These are phyloP conservation scores for Vitis hybrid DNA, from an alignment of 177 flowering plant genomes.

Conservation along the genomic window DNA sequence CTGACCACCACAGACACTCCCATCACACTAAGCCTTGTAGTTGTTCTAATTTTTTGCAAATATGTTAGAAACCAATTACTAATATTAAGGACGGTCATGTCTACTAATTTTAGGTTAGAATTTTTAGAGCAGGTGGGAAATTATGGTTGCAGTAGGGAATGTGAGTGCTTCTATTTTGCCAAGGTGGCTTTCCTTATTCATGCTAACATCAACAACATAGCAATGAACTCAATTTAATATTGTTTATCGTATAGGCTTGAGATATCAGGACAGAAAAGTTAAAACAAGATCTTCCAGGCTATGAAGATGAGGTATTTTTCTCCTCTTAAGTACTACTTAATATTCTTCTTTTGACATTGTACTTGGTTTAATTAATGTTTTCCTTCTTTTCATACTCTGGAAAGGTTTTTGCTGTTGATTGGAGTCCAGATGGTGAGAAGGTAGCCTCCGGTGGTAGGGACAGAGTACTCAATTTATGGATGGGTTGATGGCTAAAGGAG, in stretches of 20 bases:
- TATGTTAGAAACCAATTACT: too few relatives aligned
- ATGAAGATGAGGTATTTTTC: conserved; percentile 82
- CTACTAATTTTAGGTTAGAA: too few relatives aligned
- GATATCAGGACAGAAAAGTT: conserved; percentile 79
- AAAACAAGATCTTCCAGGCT: conserved; percentile 97
- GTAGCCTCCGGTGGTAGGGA: conserved; percentile 97
- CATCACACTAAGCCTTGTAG: too few relatives aligned
- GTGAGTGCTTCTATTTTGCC: too few relatives aligned
- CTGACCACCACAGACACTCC: too few relatives aligned
- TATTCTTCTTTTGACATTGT: neutral
- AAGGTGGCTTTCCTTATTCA: neutral
- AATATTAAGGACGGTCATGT: too few relatives aligned
- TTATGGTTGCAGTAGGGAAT: too few relatives aligned
- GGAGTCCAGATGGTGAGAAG: conserved; percentile 99
- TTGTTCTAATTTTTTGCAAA: too few relatives aligned
- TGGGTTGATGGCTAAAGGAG: conserved; percentile 47
- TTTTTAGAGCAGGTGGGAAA: too few relatives aligned
- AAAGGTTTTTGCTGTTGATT: conserved; percentile 95
- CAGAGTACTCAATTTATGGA: conserved; percentile 82
- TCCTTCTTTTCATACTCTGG: neutral
- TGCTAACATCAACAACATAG: neutral
- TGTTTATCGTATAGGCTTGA: conserved; percentile 64
- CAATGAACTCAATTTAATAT: neutral
- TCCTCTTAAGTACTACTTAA: neutral
- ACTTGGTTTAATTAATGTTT: neutral